Evolutionary conservation across 2,329 filamentous ascomycete species (phyloP), one percentile per base, ranked within the genome.

Genomic region (Endothia cerciana): DNA sequence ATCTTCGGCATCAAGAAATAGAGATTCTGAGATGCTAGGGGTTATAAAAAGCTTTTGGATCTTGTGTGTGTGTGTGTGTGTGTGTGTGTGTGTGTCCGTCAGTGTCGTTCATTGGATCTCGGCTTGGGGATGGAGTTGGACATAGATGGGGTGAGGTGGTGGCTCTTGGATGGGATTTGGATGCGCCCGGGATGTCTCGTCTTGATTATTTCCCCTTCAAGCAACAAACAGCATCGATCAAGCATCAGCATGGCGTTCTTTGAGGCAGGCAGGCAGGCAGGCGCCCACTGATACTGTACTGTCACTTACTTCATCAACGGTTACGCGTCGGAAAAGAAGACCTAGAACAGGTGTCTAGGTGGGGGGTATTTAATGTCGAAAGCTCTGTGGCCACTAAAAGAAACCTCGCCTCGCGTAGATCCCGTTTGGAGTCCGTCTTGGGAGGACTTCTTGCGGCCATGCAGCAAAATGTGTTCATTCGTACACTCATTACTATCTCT

Each of bases 1-100:
- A 84, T 87, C 69, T 77, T 87, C 65, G 82, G 84, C 36, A 81
- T 86, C 71, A 88, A 87, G 77, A 90, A 90, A 75, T 80, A 68
- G 64, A 30, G 43, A 19, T n/a, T 67, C 57, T 51, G 13, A 49
- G 15, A 53, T 38, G 25, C 22, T 15, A 22, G n/a, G 45, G 33
- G 45, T 17, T 3, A n/a, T 19, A 2, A 28, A 22, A 22, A 45
- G 25, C 8, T 28, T n/a, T 60, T 3, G 22, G 15, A 28, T 33
- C 25, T 22, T 36, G 36, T 15, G 17, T n/a, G n/a, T n/a, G n/a
- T n/a, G n/a, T n/a, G n/a, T n/a, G n/a, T n/a, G n/a, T n/a, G n/a
- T 36, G 36, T 15, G 17, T n/a, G n/a, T n/a, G n/a, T n/a, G n/a
- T n/a, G n/a, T 19, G 13, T 36, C 10, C 43, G 5, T 3, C n/a